Percentiles rank a stretch among this genome's conserved stretches.
Conservation (phyloP, 2,329 filamentous ascomycete species). For the Fusarium pseudocircinatum region DNA sequence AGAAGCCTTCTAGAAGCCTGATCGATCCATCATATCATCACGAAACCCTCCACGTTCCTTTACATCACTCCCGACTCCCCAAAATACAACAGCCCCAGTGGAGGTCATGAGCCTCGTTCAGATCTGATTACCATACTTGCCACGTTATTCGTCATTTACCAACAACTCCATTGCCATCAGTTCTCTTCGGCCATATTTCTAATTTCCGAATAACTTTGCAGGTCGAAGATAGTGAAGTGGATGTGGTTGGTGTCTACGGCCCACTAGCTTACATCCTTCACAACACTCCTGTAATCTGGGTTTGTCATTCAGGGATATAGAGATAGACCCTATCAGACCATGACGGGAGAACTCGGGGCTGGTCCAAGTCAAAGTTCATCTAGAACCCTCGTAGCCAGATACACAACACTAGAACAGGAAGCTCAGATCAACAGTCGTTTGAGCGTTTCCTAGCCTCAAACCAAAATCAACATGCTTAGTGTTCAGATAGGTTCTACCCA, state of each 20-base stretch:
- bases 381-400: background rate
- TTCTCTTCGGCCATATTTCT: slow-evolving; percentile 4
- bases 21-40: background rate
- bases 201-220: background rate
- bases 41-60: background rate
- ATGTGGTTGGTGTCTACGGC: background rate
- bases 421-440: background rate
- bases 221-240: background rate
- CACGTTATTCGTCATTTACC: background rate
- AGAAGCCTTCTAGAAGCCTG: slow-evolving; percentile 21
- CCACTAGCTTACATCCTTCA: background rate
- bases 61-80: background rate
- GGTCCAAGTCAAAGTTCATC: background rate
- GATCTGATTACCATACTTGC: background rate
- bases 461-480: background rate
- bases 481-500: background rate
- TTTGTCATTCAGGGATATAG: background rate
- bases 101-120: background rate
- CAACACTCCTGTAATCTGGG: background rate
- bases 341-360: background rate
- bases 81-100: background rate
- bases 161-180: background rate
- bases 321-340: background rate
- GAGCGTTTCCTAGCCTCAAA: background rate
- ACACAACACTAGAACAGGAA: background rate